Percentiles rank a stretch among this genome's conserved stretches.
Conservation (phyloP, 1,284 basidiomycete genomes). For the Boletus smithii region DNA sequence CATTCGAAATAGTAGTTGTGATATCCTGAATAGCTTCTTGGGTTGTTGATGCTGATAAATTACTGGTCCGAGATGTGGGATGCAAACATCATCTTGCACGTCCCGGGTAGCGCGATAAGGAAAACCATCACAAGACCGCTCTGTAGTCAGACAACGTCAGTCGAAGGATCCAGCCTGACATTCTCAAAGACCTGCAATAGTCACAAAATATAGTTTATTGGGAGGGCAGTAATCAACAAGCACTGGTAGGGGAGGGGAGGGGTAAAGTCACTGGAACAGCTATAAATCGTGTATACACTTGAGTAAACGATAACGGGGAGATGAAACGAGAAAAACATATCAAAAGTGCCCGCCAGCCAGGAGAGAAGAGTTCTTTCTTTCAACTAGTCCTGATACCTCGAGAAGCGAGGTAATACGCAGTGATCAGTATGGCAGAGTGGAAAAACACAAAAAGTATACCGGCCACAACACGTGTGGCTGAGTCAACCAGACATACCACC, state of each 20-base stretch:
- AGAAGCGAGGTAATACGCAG: slow-evolving; percentile 16
- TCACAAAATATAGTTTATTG: slow-evolving; percentile 24
- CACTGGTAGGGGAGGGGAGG: slow-evolving; percentile 7
- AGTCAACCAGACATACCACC: slow-evolving; percentile 24
- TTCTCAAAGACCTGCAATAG: slow-evolving; percentile 1
- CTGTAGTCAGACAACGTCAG: slow-evolving; percentile 2
- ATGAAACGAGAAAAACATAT: slow-evolving; percentile 19
- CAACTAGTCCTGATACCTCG: slow-evolving; percentile 28
- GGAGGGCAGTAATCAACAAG: slow-evolving; percentile 22
- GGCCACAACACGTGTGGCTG: slow-evolving; percentile 4
- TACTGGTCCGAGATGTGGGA: too few species aligned
- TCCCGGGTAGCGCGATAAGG: too few species aligned
- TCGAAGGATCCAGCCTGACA: not conserved
- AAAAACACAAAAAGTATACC: slow-evolving; percentile 25
- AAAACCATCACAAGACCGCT: not conserved
- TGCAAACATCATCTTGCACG: not conserved
- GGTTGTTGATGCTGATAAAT: too few species aligned
- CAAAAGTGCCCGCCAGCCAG: slow-evolving; percentile 23
- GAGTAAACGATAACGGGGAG: slow-evolving; percentile 17
- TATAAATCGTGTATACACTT: slow-evolving; percentile 24
- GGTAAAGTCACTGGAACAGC: slow-evolving; percentile 16
- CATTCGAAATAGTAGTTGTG: too few species aligned
- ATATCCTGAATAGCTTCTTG: not conserved
- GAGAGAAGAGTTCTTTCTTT: slow-evolving; percentile 19
- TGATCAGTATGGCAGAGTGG: slow-evolving; percentile 21